These are phyloP conservation scores for Bipolaris gigantea DNA, from an alignment of 2,329 filamentous ascomycete genomes.

Conservation along the genomic window DNA sequence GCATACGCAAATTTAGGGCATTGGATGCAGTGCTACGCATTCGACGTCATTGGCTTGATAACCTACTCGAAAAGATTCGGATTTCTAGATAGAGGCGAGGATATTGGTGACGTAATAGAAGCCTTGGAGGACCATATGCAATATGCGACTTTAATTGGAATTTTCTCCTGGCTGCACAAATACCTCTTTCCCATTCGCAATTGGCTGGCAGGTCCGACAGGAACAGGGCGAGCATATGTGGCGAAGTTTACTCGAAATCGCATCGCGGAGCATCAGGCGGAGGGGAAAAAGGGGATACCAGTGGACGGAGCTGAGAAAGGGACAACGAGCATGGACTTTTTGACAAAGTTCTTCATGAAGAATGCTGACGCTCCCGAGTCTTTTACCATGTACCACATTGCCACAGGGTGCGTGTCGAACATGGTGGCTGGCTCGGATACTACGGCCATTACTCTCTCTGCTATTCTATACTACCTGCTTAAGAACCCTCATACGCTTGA, in stretches of 20 bases:
- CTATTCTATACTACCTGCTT: slow-evolving; percentile 27
- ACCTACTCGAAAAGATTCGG: slow-evolving; percentile 25
- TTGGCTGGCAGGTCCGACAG: slow-evolving; percentile 36
- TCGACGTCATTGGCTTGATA: slow-evolving; percentile 45
- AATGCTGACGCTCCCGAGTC: slow-evolving; percentile 29
- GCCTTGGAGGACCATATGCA: slow-evolving; percentile 11
- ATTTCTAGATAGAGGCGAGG: slow-evolving; percentile 20
- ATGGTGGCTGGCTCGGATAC: slow-evolving; percentile 51
- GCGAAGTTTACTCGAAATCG: slow-evolving; percentile 25
- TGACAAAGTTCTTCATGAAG: slow-evolving; percentile 20
- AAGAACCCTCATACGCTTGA: slow-evolving; percentile 15
- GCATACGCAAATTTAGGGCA: slow-evolving; percentile 21
- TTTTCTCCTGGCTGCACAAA: slow-evolving; percentile 35
- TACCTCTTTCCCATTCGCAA: slow-evolving; percentile 43
- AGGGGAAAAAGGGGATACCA: slow-evolving; percentile 7
- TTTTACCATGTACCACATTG: slow-evolving; percentile 43
- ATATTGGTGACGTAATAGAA: slow-evolving; percentile 9
- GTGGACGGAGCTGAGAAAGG: slow-evolving; percentile 5
- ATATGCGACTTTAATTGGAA: slow-evolving; percentile 7
- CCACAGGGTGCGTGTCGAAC: slow-evolving; percentile 41
- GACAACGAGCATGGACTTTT: slow-evolving; percentile 13
- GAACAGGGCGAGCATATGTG: slow-evolving; percentile 35
- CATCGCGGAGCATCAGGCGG: slow-evolving; percentile 18
- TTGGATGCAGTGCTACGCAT: slow-evolving; percentile 45
- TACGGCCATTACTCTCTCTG: slow-evolving; percentile 45